Conservation (phyloP, 1,284 basidiomycete genomes). For the Pseudozyma hubeiensis region DNA sequence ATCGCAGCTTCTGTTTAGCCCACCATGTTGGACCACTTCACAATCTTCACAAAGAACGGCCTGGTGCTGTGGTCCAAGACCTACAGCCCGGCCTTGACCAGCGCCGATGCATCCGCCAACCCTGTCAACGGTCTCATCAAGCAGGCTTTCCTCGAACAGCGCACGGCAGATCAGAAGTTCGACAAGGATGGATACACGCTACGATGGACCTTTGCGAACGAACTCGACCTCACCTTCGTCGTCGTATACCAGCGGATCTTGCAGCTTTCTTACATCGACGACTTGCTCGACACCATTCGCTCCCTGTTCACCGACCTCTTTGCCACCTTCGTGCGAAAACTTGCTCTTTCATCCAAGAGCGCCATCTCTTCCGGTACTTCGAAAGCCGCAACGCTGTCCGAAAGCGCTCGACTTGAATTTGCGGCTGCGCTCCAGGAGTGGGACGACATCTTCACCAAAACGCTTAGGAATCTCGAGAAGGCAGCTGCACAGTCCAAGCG, state of each 20-base stretch:
- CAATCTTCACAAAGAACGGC: conserved; percentile 61
- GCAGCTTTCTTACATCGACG: conserved; percentile 92
- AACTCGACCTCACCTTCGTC: conserved; percentile 64
- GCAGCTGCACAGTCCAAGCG: conserved; percentile 73
- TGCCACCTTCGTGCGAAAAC: conserved; percentile 47
- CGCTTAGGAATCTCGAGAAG: conserved; percentile 80
- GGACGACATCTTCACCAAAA: conserved; percentile 82
- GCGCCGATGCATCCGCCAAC: conserved; percentile 31
- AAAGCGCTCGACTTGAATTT: conserved; percentile 73
- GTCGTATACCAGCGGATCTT: conserved; percentile 93
- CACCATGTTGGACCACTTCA: conserved; percentile 61
- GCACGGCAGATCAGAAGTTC: conserved; percentile 55
- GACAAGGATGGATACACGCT: conserved; percentile 65
- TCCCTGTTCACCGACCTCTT: conserved; percentile 60
- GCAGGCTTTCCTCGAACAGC: conserved; percentile 64
- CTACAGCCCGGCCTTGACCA: conserved; percentile 51
- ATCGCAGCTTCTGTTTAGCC: background rate
- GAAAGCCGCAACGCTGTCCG: conserved; percentile 46
- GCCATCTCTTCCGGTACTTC: conserved; percentile 84
- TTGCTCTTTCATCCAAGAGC: conserved; percentile 77
- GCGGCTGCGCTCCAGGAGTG: conserved; percentile 80
- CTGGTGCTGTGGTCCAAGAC: conserved; percentile 63
- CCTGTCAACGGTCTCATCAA: conserved; percentile 62
- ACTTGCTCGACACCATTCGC: conserved; percentile 72
- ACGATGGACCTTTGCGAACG: conserved; percentile 64